These are phyloP conservation scores for Aschersonia sp. DNA, from an alignment of 2,329 filamentous ascomycete species.

Conservation along the genomic window DNA sequence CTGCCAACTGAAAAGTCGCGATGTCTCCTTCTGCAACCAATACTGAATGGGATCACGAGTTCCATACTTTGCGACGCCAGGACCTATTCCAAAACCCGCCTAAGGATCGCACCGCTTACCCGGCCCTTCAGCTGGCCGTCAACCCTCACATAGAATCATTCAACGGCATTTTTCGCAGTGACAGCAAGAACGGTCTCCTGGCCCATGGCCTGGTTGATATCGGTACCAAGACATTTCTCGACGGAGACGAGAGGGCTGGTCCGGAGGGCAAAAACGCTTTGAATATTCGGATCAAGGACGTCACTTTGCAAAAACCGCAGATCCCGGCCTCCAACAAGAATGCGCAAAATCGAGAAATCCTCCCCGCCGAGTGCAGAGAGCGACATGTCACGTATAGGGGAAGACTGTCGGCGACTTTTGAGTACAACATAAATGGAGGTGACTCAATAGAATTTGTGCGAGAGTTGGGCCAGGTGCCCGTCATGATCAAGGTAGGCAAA, in stretches of 20 bases:
- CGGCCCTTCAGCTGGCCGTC: conserved; percentile 71
- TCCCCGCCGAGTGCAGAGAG: conserved; percentile 87
- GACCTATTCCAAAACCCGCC: conserved; percentile 82
- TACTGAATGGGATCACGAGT: conserved; percentile 72
- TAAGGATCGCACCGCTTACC: conserved; percentile 75
- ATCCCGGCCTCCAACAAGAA: conserved; percentile 75
- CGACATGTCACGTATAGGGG: conserved; percentile 85
- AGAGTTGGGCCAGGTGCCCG: conserved; percentile 76
- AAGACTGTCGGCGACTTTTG: conserved; percentile 66
- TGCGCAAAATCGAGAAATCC: conserved; percentile 68
- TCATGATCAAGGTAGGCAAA: conserved; percentile 70
- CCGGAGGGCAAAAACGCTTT: conserved; percentile 56
- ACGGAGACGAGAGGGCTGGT: conserved; percentile 55
- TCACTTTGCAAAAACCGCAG: conserved; percentile 69
- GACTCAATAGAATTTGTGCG: conserved; percentile 70
- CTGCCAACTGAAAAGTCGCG: conserved; percentile 5
- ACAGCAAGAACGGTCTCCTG: conserved; percentile 45
- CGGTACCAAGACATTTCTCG: conserved; percentile 73
- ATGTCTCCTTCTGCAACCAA: conserved; percentile 46
- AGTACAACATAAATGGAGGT: conserved; percentile 76
- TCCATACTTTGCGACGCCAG: conserved; percentile 73
- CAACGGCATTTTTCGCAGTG: conserved; percentile 69
- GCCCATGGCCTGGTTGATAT: conserved; percentile 74
- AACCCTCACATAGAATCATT: conserved; percentile 91
- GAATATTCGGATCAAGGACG: conserved; percentile 62